Base-by-base conservation (phyloP, 352 stramenopile species). In the Phytopythium sindhum region DNA sequence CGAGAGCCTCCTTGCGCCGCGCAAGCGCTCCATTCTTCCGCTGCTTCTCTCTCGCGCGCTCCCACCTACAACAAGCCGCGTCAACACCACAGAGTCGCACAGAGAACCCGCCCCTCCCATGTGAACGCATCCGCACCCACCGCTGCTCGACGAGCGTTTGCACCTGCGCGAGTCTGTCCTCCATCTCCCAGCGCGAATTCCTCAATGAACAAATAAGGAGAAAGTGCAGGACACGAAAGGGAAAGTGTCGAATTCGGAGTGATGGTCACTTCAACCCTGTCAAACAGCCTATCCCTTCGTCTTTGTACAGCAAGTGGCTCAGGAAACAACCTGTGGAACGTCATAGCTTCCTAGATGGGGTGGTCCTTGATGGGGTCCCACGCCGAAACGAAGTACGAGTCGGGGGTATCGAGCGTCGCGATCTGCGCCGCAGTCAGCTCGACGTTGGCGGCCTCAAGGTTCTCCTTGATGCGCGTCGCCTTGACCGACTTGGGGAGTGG, bases 401-500 rank as follows among this genome's bases (percentile, higher is more conserved):
- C 78, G 21, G 82, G 48, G 10, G 66, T 70, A 12, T 80, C 74
- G 0, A 89, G 65, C 21, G 61, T 63, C 14, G 45, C 56, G 6
- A 90, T 14, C 19, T 88, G 75, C 5, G 47, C 68, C 2, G 37
- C 37, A 0, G 52, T 72, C 15, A 91, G 52, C 47, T 66, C 54
- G n/a, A 91, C 47, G 26, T 75, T 72, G 29, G 66, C 66, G 0
- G 69, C 69, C 23, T 77, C 71, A 2, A 88, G 41, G 67, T 92
- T 92, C 31, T 75, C 57, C 61, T 80, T 66, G 61, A 84, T 71
- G 26, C 80, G 79, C 5, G 61, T 60, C 2, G 61, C 44, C 8
- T 77, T 68, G 12, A 86, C 76, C 8, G 79, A 88, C 61, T 90
- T 90, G n/a, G 75, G 81, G 12, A 90, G 66, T 42, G 82, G 74